A percentile compares a stretch with the other conserved stretches of the same genome.
Evolutionary conservation across 192 early-diverging fungal genomes (phyloP).

Genomic region (Thoreauomyces humboldtii): DNA sequence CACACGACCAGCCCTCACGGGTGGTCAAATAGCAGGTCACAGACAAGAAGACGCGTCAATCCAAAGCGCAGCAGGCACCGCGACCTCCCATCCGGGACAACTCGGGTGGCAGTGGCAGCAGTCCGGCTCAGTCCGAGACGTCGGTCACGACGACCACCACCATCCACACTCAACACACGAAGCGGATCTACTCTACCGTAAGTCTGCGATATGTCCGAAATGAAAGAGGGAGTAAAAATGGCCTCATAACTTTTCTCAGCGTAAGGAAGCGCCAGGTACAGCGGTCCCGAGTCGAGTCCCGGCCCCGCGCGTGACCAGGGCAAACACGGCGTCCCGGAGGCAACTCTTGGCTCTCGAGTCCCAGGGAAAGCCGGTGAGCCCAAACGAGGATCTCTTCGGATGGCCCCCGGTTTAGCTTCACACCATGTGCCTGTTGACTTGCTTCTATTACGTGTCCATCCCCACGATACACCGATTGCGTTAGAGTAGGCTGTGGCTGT

Average conservation of each 20-base stretch:
- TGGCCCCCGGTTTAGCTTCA: conserved; percentile 1
- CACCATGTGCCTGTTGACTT: neutral
- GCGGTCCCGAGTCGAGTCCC: neutral
- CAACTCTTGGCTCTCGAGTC: neutral
- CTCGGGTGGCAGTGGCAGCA: neutral
- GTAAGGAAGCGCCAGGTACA: too few relatives aligned
- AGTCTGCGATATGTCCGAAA: too few relatives aligned
- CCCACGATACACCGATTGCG: too few relatives aligned
- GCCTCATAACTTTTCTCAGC: too few relatives aligned
- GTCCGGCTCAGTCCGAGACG: conserved; percentile 7
- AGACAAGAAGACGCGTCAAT: too few relatives aligned
- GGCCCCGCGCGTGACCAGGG: neutral
- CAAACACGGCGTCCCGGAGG: conserved; percentile 2
- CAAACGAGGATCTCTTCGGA: neutral
- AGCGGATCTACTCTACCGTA: conserved; percentile 4
- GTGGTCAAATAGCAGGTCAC: too few relatives aligned
- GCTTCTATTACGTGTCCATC: too few relatives aligned
- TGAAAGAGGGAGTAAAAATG: too few relatives aligned
- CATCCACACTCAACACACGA: conserved; percentile 5
- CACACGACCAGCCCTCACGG: too few relatives aligned
- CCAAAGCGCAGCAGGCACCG: too few relatives aligned
- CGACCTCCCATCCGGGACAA: too few relatives aligned
- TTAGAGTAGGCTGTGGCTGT: too few relatives aligned
- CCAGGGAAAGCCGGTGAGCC: neutral
- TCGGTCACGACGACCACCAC: conserved; percentile 13